These are phyloP conservation scores for Cordyceps javanica DNA, from an alignment of 2,329 filamentous ascomycete species.

Conservation along the genomic window DNA sequence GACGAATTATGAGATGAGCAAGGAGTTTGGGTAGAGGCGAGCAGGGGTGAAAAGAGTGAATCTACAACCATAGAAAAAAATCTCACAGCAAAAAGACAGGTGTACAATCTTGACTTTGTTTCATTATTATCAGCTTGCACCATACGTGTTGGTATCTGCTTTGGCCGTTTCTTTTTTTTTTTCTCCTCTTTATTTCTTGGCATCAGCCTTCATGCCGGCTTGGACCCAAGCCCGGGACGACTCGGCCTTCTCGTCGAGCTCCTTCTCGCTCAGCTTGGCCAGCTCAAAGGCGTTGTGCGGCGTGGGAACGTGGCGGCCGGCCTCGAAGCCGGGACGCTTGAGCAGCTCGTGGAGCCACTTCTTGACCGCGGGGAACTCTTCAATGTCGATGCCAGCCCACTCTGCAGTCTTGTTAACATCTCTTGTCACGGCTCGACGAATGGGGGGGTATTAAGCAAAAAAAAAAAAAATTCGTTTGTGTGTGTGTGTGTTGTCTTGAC, in stretches of 20 bases:
- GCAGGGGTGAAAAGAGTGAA: too few relatives aligned
- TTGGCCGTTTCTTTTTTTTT: too few relatives aligned
- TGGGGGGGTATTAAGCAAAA: too few relatives aligned
- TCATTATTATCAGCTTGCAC: neutral
- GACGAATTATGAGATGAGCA: neutral
- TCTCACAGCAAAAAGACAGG: neutral
- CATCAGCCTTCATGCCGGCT: constrained; percentile 61
- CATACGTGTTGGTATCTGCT: too few relatives aligned
- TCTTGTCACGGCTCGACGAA: too few relatives aligned
- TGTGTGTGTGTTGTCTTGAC: too few relatives aligned
- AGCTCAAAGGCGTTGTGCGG: constrained; percentile 53
- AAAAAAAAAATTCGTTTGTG: too few relatives aligned
- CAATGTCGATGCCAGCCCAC: constrained; percentile 49
- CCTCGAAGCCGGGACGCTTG: constrained; percentile 64
- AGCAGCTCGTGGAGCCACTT: constrained; percentile 71
- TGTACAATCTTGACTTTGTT: neutral
- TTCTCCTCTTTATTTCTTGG: constrained; percentile 35
- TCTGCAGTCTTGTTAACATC: too few relatives aligned
- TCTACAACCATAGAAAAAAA: neutral
- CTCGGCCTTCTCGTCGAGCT: constrained; percentile 51
- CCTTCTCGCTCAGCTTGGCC: constrained; percentile 36
- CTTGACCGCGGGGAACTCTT: constrained; percentile 69
- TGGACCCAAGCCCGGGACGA: constrained; percentile 59
- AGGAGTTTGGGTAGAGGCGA: too few relatives aligned
- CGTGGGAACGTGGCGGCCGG: constrained; percentile 66